Conservation (phyloP, 2,329 filamentous ascomycete species). For the Whalleya microplaca region DNA sequence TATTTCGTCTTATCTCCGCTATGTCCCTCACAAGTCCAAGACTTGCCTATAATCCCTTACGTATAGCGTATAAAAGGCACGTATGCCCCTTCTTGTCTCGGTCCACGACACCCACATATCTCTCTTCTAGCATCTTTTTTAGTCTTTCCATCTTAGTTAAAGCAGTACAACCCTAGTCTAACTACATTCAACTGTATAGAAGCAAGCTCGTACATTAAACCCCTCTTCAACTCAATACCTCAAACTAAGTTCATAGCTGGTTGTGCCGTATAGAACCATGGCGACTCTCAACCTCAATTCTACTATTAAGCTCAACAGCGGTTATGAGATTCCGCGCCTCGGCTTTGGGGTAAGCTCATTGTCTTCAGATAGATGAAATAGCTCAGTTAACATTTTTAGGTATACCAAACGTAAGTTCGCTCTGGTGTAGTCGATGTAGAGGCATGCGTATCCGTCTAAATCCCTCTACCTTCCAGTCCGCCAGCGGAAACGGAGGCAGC, state of each 20-base stretch:
- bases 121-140: not conserved
- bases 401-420: constrained; percentile 55
- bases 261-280: constrained; percentile 43
- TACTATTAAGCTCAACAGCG: constrained; percentile 57
- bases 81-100: not conserved
- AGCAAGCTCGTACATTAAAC: too few relatives aligned
- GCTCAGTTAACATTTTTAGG: constrained; percentile 38
- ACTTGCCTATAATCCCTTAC: too few relatives aligned
- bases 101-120: not conserved
- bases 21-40: not conserved
- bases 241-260: too few relatives aligned
- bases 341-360: constrained; percentile 55
- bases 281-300: constrained; percentile 51
- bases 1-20: not conserved
- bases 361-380: not conserved
- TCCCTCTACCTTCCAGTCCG: constrained; percentile 32
- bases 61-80: not conserved
- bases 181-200: too few relatives aligned
- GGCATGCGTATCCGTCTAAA: constrained; percentile 5
- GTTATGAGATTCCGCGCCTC: constrained; percentile 55
- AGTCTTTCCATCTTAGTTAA: not conserved
- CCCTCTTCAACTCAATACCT: too few relatives aligned
- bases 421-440: not conserved
- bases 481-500: constrained; percentile 42
- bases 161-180: not conserved